phyloP scores from a whole-genome alignment of 345 rosid genomes.

The Eucalyptus pumila region DNA sequence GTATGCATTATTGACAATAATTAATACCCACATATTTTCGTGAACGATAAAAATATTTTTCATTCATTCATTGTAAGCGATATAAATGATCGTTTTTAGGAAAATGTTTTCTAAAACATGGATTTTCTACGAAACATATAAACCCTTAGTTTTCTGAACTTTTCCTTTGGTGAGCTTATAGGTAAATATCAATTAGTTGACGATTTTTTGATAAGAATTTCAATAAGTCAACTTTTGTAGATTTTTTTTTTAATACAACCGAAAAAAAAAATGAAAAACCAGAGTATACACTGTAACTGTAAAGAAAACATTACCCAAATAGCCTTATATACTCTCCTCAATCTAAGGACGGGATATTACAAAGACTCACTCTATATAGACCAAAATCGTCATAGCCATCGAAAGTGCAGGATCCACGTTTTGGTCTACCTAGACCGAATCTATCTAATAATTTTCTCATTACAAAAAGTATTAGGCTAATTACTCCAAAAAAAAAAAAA shows the following conservation, averaged over 20 bases:
- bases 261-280: neutral
- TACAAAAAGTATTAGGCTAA: no score
- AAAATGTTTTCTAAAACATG: fast-evolving
- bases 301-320: neutral
- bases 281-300: neutral
- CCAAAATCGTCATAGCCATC: neutral
- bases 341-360: neutral
- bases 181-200: neutral
- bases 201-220: neutral
- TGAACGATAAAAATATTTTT: neutral
- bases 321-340: neutral
- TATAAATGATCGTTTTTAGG: no score
- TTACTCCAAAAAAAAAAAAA: neutral
- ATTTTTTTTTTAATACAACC: neutral
- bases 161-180: neutral
- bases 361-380: neutral
- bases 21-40: neutral
- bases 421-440: neutral
- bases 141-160: neutral
- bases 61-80: fast-evolving
- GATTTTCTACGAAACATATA: no score
- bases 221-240: neutral
- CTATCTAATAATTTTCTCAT: neutral
- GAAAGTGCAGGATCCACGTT: neutral
- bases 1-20: neutral